Conservation (phyloP, 805 yeast genomes). For the Phaffomyces opuntiae region DNA sequence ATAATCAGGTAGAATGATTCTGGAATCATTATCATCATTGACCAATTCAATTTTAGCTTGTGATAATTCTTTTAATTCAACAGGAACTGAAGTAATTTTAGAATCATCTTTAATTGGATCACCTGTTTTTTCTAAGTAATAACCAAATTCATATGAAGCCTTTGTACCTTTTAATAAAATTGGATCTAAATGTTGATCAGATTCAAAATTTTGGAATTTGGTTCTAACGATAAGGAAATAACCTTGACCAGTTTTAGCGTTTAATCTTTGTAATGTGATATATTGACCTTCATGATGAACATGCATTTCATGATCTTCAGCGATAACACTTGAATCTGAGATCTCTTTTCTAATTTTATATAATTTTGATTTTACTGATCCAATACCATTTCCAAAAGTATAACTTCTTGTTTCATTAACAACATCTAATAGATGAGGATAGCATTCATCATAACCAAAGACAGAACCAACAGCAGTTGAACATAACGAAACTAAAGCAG, state of each 20-base stretch:
- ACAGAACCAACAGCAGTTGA: slow-evolving; percentile 92
- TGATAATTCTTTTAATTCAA: slow-evolving; percentile 46
- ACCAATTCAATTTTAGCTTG: slow-evolving; percentile 42
- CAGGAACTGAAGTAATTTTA: slow-evolving; percentile 58
- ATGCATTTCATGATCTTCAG: slow-evolving; percentile 79
- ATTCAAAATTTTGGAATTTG: slow-evolving; percentile 42
- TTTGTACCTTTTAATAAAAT: slow-evolving; percentile 52
- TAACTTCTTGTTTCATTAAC: slow-evolving; percentile 71
- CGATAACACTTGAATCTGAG: slow-evolving; percentile 38
- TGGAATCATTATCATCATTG: slow-evolving; percentile 33
- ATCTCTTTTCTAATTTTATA: slow-evolving; percentile 51
- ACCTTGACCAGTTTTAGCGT: slow-evolving; percentile 80
- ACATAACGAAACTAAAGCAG: slow-evolving; percentile 89
- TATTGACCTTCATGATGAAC: slow-evolving; percentile 91
- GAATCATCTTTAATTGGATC: slow-evolving; percentile 34
- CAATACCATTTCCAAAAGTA: slow-evolving; percentile 56
- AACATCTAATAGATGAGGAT: slow-evolving; percentile 72
- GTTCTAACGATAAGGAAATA: slow-evolving; percentile 85
- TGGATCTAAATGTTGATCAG: slow-evolving; percentile 52
- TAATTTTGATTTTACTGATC: slow-evolving; percentile 56
- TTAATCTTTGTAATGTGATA: slow-evolving; percentile 82
- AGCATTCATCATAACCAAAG: slow-evolving; percentile 89
- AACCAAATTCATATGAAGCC: slow-evolving; percentile 51
- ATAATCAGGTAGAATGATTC: slow-evolving; percentile 48
- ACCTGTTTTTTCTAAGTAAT: slow-evolving; percentile 47